Base-by-base conservation (phyloP, 176 grass and related monocot species). In the Themeda triandra region DNA sequence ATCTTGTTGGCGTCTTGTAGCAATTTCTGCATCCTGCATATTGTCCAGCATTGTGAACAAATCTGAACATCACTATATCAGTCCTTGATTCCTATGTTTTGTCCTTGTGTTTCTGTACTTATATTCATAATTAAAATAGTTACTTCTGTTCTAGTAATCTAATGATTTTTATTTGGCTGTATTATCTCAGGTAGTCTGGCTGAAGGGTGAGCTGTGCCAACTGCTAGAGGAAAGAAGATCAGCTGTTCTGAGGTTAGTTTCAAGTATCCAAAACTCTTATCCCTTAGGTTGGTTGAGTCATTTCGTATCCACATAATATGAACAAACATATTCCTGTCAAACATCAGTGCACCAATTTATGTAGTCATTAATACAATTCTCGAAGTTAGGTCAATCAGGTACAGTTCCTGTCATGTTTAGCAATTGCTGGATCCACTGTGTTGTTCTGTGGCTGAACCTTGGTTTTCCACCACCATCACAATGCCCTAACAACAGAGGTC, bases 211-310 rank as follows among this genome's bases (percentile, higher is more conserved):
- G 86, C 69, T 99, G 58, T 99, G 93, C 76, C 88, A 89, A 87
- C 69, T 99, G 77, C 84, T 96, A 78, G 96, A 94, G 75, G 96
- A 99, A 60, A 95, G 92, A 92, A 86, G 96, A 83, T 94, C 91
- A 54, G 97, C 97, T 86, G 88, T 90, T 81, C 80, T 96, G 13
- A 96, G 97, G 97, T 99, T 73, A 23, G 59, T 88, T 89, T 84
- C 69, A 70, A 90, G 70, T 90, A 69, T 80, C 24, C 59, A 80
- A 40, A 40, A 63, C 25, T 27, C 19, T 42, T 42, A 21, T 63
- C 31, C 51, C 40, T 71, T 51, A 40, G 10, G n/a, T 83, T 75
- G 37, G 27, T 70, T 54, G 30, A 84, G 63, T 21, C 6, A 80
- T 76, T 62, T 75, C 25, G 12, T 83, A 56, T 86, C 36, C 33